Percentiles rank a stretch among this genome's conserved stretches.
phyloP scores from a whole-genome alignment of 2,329 filamentous ascomycete species.

The Sarocladium kiliense region DNA sequence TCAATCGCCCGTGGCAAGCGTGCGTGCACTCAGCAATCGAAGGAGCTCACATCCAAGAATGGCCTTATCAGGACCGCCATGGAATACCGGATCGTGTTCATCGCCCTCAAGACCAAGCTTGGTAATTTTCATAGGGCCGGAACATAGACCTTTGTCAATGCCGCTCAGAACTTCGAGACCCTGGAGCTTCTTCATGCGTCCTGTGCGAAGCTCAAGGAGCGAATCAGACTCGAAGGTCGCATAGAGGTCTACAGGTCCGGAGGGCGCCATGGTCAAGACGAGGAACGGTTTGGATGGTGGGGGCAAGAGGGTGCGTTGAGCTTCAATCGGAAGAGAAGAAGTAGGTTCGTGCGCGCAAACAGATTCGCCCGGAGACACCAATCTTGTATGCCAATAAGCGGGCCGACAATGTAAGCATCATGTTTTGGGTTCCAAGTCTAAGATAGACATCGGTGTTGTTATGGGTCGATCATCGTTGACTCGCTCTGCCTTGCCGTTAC shows the following conservation, averaged over 20 bases:
- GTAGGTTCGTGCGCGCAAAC: too few relatives aligned
- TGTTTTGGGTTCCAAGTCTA: too few relatives aligned
- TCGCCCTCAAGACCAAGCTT: constrained; percentile 50
- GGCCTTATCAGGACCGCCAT: constrained; percentile 60
- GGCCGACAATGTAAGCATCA: too few relatives aligned
- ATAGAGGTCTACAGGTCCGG: constrained; percentile 35
- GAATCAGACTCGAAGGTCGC: constrained; percentile 41
- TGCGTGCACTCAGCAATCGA: too few relatives aligned
- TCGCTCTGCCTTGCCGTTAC: background rate
- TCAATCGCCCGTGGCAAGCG: too few relatives aligned
- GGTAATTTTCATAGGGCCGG: constrained; percentile 39
- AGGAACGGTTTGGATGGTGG: too few relatives aligned
- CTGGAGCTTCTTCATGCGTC: constrained; percentile 49
- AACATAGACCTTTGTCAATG: constrained; percentile 47
- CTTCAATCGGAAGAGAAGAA: too few relatives aligned
- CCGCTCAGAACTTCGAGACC: constrained; percentile 47
- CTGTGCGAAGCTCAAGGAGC: constrained; percentile 52
- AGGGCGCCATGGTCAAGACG: background rate
- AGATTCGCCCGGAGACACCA: too few relatives aligned
- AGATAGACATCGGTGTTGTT: too few relatives aligned
- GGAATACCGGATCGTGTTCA: constrained; percentile 57
- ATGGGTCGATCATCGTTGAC: background rate
- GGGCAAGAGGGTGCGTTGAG: too few relatives aligned
- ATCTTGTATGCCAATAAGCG: too few relatives aligned
- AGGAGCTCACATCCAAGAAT: constrained; percentile 47